Evolutionary conservation across 176 grass and related monocot species (phyloP).

Genomic region (Triticum timopheevii): DNA sequence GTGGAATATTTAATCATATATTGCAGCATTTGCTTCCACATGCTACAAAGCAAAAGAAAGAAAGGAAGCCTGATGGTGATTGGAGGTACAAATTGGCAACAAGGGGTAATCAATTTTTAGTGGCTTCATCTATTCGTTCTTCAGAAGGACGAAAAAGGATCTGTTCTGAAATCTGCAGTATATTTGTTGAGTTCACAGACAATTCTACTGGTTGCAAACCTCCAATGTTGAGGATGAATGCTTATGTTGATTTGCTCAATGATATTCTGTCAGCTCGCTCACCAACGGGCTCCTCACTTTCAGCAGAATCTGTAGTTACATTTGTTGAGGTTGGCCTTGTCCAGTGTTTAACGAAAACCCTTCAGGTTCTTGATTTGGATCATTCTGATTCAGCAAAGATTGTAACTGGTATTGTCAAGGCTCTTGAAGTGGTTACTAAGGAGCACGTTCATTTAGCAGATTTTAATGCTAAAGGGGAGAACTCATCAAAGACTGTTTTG

Average conservation of each 20-base stretch:
- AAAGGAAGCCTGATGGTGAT: constrained; percentile 83
- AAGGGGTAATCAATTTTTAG: constrained; percentile 90
- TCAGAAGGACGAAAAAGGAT: constrained; percentile 85
- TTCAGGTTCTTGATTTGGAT: constrained; percentile 88
- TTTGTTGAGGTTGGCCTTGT: constrained; percentile 94
- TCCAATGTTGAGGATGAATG: constrained; percentile 69
- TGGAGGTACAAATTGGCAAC: constrained; percentile 92
- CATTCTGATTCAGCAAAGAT: constrained; percentile 91
- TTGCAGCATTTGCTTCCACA: constrained; percentile 82
- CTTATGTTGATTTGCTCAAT: constrained; percentile 85
- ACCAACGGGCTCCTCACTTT: constrained; percentile 80
- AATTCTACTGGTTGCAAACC: constrained; percentile 42
- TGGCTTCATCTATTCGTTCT: constrained; percentile 92
- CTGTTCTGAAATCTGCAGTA: constrained; percentile 76
- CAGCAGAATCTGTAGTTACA: constrained; percentile 78
- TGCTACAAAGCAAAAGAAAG: constrained; percentile 81
- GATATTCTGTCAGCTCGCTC: constrained; percentile 97
- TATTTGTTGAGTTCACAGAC: constrained; percentile 67
- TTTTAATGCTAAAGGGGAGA: constrained; percentile 64
- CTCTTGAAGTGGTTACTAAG: constrained; percentile 85
- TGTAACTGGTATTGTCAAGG: constrained; percentile 81
- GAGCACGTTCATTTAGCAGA: constrained; percentile 84
- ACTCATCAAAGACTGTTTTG: constrained; percentile 49
- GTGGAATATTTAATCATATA: constrained; percentile 81
- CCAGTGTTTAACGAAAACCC: constrained; percentile 57